Base-by-base conservation (phyloP, 169 alveolate species). In the Plasmodium billcollinsi region DNA sequence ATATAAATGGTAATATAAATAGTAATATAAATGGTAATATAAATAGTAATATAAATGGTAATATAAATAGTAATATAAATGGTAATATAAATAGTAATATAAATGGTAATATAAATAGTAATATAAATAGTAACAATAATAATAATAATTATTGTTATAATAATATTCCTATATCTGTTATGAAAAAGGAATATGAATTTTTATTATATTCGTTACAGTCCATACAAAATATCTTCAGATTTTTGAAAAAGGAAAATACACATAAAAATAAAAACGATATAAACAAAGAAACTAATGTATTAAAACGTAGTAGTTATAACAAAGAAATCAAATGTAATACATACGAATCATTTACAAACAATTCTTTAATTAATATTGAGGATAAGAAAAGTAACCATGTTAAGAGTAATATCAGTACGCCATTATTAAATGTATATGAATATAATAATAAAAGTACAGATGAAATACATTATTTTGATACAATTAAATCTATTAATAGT, bases 171-270 rank as follows among this genome's bases (percentile, higher is more conserved):
- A 26, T 59, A 45, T 58, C 91, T 11, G 50, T 70, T 14, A 39
- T 83, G 11, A 83, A 83, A 50, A 50, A 62, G 59, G 91, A 83
- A 50, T 47, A 58, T 33, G 63, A 70, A 8, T 83, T 70, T 15
- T 83, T 83, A 66, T 8, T 52, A 20, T 70, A 54, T 50, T 59
- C 91, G 1, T 26, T 83, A 58, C 43, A 56, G 12, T 56, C 69
- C 4, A 33, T 78, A 65, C 52, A 26, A 7, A 12, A 66, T 18
- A 65, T 78, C 29, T 78, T 78, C 29, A 14, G 26, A 47, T 61
- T 43, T 29, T 45, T 78, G 49, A 65, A 78, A 59, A 12, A 12
- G n/a, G 63, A 66, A 9, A 39, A 49, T 49, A 11, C 49, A 62
- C 12, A 67, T 33, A 75, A 26, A 73, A 33, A 61, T 18, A 29